These are phyloP conservation scores for Puya raimondii DNA, from an alignment of 176 grass and related monocot genomes.

Conservation along the genomic window DNA sequence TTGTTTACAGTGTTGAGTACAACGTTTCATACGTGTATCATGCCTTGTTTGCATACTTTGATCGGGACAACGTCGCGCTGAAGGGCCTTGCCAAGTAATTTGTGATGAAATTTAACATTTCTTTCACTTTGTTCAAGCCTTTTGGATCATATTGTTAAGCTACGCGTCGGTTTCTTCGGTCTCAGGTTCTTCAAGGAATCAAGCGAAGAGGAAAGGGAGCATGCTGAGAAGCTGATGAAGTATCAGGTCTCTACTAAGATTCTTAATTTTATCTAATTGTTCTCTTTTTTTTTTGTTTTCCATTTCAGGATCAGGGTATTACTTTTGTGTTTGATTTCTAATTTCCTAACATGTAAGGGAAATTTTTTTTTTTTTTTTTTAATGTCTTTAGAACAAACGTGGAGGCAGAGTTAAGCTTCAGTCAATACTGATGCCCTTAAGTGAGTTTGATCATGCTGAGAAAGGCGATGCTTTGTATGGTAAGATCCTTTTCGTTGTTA, in stretches of 20 bases:
- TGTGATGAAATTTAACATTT: background rate
- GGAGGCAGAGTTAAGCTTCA: slow-evolving; percentile 24
- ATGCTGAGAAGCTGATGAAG: slow-evolving; percentile 40
- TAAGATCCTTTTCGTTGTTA: background rate
- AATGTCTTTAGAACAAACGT: slow-evolving; percentile 10
- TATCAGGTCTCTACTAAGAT: slow-evolving; percentile 19
- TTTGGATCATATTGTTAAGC: no score
- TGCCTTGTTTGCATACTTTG: slow-evolving; percentile 42
- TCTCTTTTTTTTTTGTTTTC: background rate
- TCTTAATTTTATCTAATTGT: background rate
- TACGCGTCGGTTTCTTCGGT: background rate
- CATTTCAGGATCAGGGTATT: background rate
- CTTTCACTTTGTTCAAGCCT: no score
- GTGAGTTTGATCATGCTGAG: slow-evolving; percentile 24
- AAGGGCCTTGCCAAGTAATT: slow-evolving; percentile 39
- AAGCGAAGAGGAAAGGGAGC: slow-evolving; percentile 40
- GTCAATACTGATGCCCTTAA: slow-evolving; percentile 6
- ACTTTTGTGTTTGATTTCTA: background rate
- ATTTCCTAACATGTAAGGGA: no score
- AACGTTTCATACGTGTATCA: slow-evolving; percentile 39
- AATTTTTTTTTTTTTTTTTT: background rate
- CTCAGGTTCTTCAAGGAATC: slow-evolving; percentile 44
- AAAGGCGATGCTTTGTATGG: slow-evolving; percentile 21
- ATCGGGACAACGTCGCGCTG: slow-evolving; percentile 33
- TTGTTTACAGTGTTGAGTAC: slow-evolving; percentile 27